A percentile compares a stretch with the other conserved stretches of the same genome.
Evolutionary conservation across 1,139 yeast genomes (phyloP).

Genomic region (Yamadazyma triangularis): DNA sequence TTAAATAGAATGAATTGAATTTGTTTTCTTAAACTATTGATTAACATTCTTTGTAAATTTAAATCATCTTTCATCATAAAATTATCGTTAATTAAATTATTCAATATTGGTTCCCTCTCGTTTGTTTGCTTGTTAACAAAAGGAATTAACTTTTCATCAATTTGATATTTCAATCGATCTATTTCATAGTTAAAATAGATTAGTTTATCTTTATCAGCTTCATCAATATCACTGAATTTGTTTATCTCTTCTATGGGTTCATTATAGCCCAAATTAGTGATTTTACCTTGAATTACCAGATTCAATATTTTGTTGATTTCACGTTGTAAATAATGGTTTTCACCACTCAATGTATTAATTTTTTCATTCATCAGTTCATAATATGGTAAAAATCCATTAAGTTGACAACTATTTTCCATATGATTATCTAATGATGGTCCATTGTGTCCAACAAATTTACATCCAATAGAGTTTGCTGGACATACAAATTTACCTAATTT

Average conservation of each 20-base stretch:
- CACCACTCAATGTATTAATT: constrained; percentile 16
- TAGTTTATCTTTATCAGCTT: constrained; percentile 27
- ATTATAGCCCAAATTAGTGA: constrained; percentile 48
- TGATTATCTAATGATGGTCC: constrained; percentile 39
- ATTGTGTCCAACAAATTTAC: constrained; percentile 37
- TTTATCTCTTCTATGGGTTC: constrained; percentile 45
- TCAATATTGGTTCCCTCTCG: constrained; percentile 35
- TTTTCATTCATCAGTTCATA: constrained; percentile 18
- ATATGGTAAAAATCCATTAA: constrained; percentile 29
- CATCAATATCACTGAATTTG: constrained; percentile 18
- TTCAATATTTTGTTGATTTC: constrained; percentile 46
- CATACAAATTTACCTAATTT: constrained; percentile 30
- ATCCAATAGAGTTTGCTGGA: constrained; percentile 40
- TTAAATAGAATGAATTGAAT: constrained; percentile 45
- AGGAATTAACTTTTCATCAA: constrained; percentile 39
- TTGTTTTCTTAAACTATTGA: constrained; percentile 48
- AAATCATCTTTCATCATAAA: constrained; percentile 47
- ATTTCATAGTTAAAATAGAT: constrained; percentile 34
- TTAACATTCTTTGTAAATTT: constrained; percentile 40
- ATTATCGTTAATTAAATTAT: constrained; percentile 38
- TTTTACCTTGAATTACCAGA: constrained; percentile 47
- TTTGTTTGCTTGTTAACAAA: constrained; percentile 29
- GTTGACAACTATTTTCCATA: constrained; percentile 29
- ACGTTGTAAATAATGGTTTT: constrained; percentile 29
- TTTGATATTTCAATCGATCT: constrained; percentile 38